Base-by-base conservation (phyloP, 2,329 filamentous ascomycete genomes). In the Xylariales sp. region DNA sequence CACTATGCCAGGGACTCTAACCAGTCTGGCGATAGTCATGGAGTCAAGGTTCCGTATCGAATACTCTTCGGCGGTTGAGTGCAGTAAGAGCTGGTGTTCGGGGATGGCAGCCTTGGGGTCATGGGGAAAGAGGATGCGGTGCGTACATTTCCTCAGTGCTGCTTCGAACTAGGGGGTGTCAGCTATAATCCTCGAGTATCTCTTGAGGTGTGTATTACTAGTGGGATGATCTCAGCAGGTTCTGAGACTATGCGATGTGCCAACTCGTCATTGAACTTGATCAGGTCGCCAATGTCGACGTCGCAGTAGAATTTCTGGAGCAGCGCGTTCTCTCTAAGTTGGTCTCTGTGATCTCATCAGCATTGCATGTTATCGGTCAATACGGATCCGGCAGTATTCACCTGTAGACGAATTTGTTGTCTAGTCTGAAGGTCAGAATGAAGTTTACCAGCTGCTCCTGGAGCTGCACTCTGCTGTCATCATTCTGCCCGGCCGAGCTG, bases 301-400 rank as follows among this genome's bases (percentile, higher is more conserved):
- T 98, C 91, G 70, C 93, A 96, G 64, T 84, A 96, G 69, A 89
- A 97, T 55, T 90, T 89, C 62, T 95, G 93, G 31, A 95, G 74
- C 1, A 97, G 77, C 6, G 93, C 89, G 69, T 98, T 98, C 60
- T 97, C 89, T 55, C 88, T 82, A 45, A 98, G 79, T 66, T 97
- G 93, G 57, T 97, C 91, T 77, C 93, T 94, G 54, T 3, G 19
- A 6, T 34, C 5, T 9, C 4, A 42, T 71, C 21, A 38, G 35
- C 2, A 4, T 7, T 25, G 4, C 5, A n/a, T n/a, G n/a, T n/a
- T n/a, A n/a, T n/a, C n/a, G n/a, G n/a, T n/a, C n/a, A n/a, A n/a
- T n/a, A n/a, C n/a, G n/a, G n/a, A n/a, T n/a, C n/a, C 18, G 36
- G 31, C 11, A 18, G 21, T 3, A 31, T 67, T 50, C 63, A 91